Base-by-base conservation (phyloP, 208 protist species). In the Trypanosoma cruzi region DNA sequence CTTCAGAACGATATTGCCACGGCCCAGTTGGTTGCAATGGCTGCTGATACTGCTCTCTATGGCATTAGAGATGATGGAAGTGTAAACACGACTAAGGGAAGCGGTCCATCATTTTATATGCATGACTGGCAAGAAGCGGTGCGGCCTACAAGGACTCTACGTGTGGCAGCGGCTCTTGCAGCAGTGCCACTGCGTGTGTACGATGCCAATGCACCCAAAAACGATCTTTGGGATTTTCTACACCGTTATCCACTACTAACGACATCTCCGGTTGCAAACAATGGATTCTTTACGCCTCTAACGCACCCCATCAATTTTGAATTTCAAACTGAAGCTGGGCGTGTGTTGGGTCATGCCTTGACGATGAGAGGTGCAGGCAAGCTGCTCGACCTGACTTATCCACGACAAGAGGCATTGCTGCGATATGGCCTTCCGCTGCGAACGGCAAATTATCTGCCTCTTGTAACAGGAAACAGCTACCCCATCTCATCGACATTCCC, bases 401-500 rank as follows among this genome's bases (percentile, higher is more conserved):
- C 85, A 4, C 37, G 80, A 24, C 77, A 73, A 6, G 87, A 95
- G 74, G 90, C 87, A 14, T 71, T 92, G 59, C 73, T 92, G 80
- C 87, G 90, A n/a, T 93, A 96, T 66, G 85, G 69, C 4, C 44
- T 91, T 14, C 88, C 85, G 1, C 71, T 96, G 59, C 73, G 79
- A 68, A 90, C 81, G 18, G 34, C 64, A 31, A 83, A 81, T 22
- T 92, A 91, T 69, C 68, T 93, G 22, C 80, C 88, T 8, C 67
- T 92, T 22, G 26, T 91, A 18, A 92, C 84, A 22, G 49, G 60
- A 28, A 80, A 80, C 20, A 79, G 71, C 58, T 90, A 90, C 63
- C 90, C 90, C 6, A 48, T 96, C 34, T 93, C 87, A 26, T 37
- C 55, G 24, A 92, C 84, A 22, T 93, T 93, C 34, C 90, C 90